These are phyloP conservation scores for Fusarium sp. DNA, from an alignment of 2,329 filamentous ascomycete genomes.

Conservation along the genomic window DNA sequence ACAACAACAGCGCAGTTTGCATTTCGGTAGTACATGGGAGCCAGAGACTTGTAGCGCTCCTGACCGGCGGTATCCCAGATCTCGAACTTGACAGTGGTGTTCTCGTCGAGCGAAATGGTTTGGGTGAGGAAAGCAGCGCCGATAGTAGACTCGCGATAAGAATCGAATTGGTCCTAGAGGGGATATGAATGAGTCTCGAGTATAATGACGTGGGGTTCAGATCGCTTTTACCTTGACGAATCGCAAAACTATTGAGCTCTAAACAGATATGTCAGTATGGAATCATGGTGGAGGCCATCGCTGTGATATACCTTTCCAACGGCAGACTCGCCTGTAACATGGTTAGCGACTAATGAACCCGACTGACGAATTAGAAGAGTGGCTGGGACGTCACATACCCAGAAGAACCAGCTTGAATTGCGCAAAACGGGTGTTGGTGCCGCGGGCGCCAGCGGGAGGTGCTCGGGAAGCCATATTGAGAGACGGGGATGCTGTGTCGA, in stretches of 20 bases:
- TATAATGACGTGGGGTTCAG: neutral
- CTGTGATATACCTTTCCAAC: constrained; percentile 86
- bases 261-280: constrained; percentile 38
- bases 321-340: constrained; percentile 86
- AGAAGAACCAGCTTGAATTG: constrained; percentile 99
- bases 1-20: constrained; percentile 99
- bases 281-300: constrained; percentile 4
- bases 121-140: constrained; percentile 98
- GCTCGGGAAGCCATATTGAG: constrained; percentile 85
- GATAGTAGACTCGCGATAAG: constrained; percentile 96
- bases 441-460: constrained; percentile 70
- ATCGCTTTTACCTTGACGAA: constrained; percentile 85
- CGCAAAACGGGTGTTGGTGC: constrained; percentile 87
- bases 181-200: constrained; percentile 27
- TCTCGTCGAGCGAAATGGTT: constrained; percentile 97
- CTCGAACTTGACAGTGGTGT: constrained; percentile 99
- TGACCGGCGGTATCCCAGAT: constrained; percentile 99
- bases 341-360: constrained; percentile 52
- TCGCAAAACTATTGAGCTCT: constrained; percentile 97
- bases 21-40: constrained; percentile 99
- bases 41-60: constrained; percentile 98
- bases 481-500: constrained; percentile 43
- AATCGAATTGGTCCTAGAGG: constrained; percentile 94
- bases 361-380: constrained; percentile 13
- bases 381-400: constrained; percentile 68